Evolutionary conservation across 768 basidiomycete species (phyloP), one percentile per base, ranked within the genome.

Genomic region (Agaricus subrufescens): DNA sequence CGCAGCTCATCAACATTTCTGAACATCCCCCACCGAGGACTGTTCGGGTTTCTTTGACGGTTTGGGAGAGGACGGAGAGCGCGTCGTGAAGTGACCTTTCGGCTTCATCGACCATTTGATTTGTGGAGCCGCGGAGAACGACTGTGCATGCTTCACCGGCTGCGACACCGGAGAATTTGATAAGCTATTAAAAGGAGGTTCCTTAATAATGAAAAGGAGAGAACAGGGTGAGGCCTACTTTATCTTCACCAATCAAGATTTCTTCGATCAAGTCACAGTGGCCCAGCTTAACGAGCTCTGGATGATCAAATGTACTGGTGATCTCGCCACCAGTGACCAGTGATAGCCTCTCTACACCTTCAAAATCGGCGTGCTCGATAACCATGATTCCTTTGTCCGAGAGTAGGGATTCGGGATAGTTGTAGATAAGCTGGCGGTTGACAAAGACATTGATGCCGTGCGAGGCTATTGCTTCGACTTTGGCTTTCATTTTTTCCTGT

Each of bases 401-500:
- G n/a, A 99, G 81, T 0, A 99, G 76, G 1, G 89, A 91, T 70
- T 99, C 97, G 43, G 97, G 97, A 69, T 98, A 98, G 80, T 99
- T 98, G 84, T 98, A 99, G 73, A 99, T 92, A 45, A 99, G 81
- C 68, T 99, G 97, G 50, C 97, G 84, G 75, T 99, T 99, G 60
- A 98, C 94, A 69, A 99, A 98, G 71, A 86, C 88, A 65, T 93
- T 98, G 76, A 98, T 92, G 51, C 96, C 96, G 63, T 97, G 94
- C 0, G 89, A 71, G 4, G 94, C 93, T 64, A 99, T 98, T 12
- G 87, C 85, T 46, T 94, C 91, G 5, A 99, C 95, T 75, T 98
- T 99, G 58, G 84, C 87, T 74, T 96, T 97, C 97, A 99, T 99
- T 81, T 99, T 98, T 76, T 98, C 97, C 91, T 94, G 66, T n/a